Evolutionary conservation across 371 early-diverging fungal genomes (phyloP), one percentile per base, ranked within the genome.

Genomic region (Fennellomyces sp.): DNA sequence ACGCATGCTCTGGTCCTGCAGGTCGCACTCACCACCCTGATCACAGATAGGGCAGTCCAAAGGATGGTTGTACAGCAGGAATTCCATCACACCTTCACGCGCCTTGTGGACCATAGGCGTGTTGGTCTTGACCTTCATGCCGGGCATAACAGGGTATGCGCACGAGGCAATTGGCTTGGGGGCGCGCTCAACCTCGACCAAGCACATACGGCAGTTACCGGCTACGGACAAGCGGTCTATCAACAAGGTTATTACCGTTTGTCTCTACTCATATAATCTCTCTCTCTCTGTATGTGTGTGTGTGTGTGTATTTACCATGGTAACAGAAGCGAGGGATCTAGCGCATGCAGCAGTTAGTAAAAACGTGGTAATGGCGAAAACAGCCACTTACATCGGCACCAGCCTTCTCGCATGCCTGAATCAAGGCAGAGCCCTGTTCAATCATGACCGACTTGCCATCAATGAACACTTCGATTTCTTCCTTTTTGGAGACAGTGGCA

Each of bases 161-260:
- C 98, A 98, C 35, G 97, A 95, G 21, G 98, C 97, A 29, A 95
- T 86, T 45, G 97, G 94, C 81, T 98, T 98, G 56, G 97, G 97
- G 30, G 92, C 86, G 72, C 91, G 91, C 70, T 96, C 97, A 23
- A 98, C 82, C 81, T 98, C 97, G 30, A 98, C 97, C 58, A 98
- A 87, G 72, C 98, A 98, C 98, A 98, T 97, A 77, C 98, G 93
- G 76, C 98, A 98, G 87, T 98, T 98, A 72, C 98, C 98, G 23
- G 98, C 98, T 56, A 98, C 87, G 26, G 94, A 89, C 52, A 98
- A 88, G 55, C 97, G 93, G 69, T 95, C 76, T 75, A 72, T 56
- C 0, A 52, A 29, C n/a, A 13, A 21, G n/a, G 21, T 41, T 3
- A 29, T 27, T 21, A 33, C 15, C n/a, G 17, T 5, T 36, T 35